Evolutionary conservation across 2,329 filamentous ascomycete genomes (phyloP), one percentile per base, ranked within the genome.

Genomic region (Colletotrichum tamarilloi): DNA sequence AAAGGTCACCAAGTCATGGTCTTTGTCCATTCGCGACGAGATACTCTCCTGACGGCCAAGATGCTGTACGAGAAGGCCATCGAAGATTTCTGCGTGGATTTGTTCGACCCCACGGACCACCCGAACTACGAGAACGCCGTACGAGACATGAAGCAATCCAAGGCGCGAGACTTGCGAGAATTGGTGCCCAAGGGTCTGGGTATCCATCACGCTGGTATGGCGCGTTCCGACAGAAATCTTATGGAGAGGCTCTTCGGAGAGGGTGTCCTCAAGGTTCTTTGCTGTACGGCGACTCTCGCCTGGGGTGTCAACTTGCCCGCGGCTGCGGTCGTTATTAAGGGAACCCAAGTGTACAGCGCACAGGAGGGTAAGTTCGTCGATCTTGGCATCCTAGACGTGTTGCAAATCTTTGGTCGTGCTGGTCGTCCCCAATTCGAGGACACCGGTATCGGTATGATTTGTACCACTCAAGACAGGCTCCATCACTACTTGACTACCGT

Each of bases 301-400:
- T 99, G 97, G 97, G 97, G 97, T 91, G 96, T 99, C 80, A 99
- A 99, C 82, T 90, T 99, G 82, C 97, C 97, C 1, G 97, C 97
- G 42, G 97, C 97, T 0, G 97, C 97, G 0, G 97, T 99, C 63
- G 90, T 99, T 66, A 99, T 99, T 88, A 99, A 99, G 82, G 97
- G 97, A 19, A 99, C 97, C 0, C 96, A 98, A 80, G 90, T 99
- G 0, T 99, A 99, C 84, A 98, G 95, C 81, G 93, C 97, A 0
- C 94, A 98, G 81, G 96, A 97, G 65, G 97, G 97, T 82, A 98
- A 97, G 82, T 98, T 98, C 77, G 93, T 98, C 24, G 97, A 99
- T 79, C 88, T 99, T 5, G 96, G 97, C 3, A 99, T 99, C 76
- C 88, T 99, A 2, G 97, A 99, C 81, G 97, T 99, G 19, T 87